Evolutionary conservation across 169 alveolate species (phyloP), one percentile per base, ranked within the genome.

Genomic region (Eimeria necatrix): DNA sequence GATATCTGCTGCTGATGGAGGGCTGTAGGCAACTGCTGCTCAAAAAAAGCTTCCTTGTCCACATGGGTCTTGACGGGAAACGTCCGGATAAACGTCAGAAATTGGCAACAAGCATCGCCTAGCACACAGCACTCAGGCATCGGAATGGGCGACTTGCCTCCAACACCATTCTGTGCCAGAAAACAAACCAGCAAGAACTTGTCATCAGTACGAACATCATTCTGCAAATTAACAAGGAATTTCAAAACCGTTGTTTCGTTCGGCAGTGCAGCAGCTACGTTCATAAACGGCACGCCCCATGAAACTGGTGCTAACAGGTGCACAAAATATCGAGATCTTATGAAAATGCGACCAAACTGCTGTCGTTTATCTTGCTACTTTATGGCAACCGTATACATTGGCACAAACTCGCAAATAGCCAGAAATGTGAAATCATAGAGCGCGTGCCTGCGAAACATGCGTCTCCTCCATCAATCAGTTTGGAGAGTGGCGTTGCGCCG

Each of bases 1-100:
- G 90, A 61, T 53, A 81, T 53, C 90, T 52, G 68, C 56, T 81
- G 90, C 16, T 81, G 90, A 14, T 81, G 90, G 52, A 81, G 90
- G 73, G 90, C 90, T 14, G 90, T 4, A 9, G 90, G 90, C 51
- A 81, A 61, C 56, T 81, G 90, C 90, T 81, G 90, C 73, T 81
- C 90, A 26, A 81, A 81, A 53, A 81, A 81, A 18, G 53, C 26
- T 70, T 81, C 90, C 90, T 81, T 81, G 90, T 81, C 90, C 73
- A 81, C 90, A 81, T 81, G 90, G 32, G 71, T 81, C 90, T 53
- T 81, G 14, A 81, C 71, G 56, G 90, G 90, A 51, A 81, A 81
- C 8, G 90, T 22, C 14, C 90, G 71, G 24, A 81, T 52, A 52
- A 81, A 81, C 14, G 71, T 49, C 48, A 81, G 56, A 22, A 81